These are phyloP conservation scores for Metschnikowia continentalis DNA, from an alignment of 805 yeast species.

Conservation along the genomic window DNA sequence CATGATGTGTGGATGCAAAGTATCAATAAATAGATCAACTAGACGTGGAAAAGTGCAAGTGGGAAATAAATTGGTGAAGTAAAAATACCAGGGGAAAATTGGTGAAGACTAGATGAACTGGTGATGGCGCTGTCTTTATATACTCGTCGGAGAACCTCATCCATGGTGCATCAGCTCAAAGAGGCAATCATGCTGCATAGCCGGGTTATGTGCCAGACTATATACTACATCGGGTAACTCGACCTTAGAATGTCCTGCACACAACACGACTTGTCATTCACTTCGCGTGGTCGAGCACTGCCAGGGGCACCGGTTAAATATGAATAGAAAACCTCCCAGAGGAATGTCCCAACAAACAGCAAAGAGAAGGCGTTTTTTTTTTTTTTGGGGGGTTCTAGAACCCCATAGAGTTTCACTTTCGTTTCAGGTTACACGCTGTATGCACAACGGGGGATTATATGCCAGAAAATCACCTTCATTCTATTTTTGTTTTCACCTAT, in stretches of 20 bases:
- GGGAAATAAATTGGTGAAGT: no score
- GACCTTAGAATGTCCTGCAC: neutral
- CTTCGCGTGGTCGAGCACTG: neutral
- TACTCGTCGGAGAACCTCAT: neutral
- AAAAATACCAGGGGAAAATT: no score
- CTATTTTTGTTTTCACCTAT: no score
- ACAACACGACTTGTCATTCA: neutral
- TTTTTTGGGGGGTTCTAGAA: no score
- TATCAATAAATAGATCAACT: neutral
- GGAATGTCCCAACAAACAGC: neutral
- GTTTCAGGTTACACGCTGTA: no score
- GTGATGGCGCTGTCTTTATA: neutral
- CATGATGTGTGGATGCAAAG: slow-evolving; percentile 14
- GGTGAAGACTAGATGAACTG: no score
- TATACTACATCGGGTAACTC: neutral
- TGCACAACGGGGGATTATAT: no score
- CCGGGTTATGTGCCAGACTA: neutral
- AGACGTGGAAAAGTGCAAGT: no score
- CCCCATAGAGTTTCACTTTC: no score
- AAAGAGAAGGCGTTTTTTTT: no score
- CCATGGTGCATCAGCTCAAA: neutral
- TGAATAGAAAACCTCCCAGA: neutral
- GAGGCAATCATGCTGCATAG: neutral
- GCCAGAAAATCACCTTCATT: no score
- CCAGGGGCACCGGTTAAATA: neutral